Evolutionary conservation across 345 rosid species (phyloP).

Genomic region (Mangifera indica): DNA sequence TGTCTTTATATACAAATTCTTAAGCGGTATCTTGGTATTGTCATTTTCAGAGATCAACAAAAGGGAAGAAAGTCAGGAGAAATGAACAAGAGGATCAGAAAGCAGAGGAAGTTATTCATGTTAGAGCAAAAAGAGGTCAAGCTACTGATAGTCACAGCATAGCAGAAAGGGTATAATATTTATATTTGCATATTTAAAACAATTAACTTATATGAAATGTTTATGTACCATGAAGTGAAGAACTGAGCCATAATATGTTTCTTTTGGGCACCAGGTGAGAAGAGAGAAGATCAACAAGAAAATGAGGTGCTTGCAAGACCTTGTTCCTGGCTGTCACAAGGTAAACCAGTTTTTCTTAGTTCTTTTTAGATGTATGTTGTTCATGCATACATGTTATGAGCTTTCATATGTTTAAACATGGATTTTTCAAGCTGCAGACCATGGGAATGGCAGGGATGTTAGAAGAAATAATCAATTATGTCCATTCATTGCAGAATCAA

Average conservation of each 20-base stretch:
- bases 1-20: background rate
- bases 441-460: constrained; percentile 76
- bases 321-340: constrained; percentile 62
- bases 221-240: background rate
- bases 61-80: constrained; percentile 38
- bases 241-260: background rate
- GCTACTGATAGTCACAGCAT: constrained; percentile 63
- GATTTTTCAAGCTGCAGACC: constrained; percentile 34
- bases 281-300: constrained; percentile 54
- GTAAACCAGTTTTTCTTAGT: constrained; percentile 16
- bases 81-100: constrained; percentile 29
- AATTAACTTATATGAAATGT: background rate
- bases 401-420: too few species aligned
- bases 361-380: background rate
- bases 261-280: constrained; percentile 35
- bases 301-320: constrained; percentile 45
- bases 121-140: constrained; percentile 58
- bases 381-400: background rate
- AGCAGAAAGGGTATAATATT: constrained; percentile 46
- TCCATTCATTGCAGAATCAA: constrained; percentile 66
- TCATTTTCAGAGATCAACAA: constrained; percentile 32
- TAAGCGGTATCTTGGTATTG: background rate
- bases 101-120: constrained; percentile 49
- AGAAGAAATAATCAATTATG: constrained; percentile 63
- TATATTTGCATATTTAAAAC: background rate